These are phyloP conservation scores for Aspergillus cejpii DNA, from an alignment of 2,329 filamentous ascomycete species.

Conservation along the genomic window DNA sequence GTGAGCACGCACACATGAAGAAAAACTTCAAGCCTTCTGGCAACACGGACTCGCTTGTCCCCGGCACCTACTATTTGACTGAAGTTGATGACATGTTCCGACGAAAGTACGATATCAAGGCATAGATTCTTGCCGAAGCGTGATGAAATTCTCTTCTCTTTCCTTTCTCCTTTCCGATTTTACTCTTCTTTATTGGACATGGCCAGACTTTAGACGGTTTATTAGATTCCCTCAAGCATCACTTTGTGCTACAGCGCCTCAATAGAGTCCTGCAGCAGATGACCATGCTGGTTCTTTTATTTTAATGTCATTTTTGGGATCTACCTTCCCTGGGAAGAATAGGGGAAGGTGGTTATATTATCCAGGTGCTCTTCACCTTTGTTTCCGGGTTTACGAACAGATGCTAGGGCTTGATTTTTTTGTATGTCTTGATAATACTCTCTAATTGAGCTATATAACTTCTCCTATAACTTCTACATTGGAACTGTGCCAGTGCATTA, in stretches of 20 bases:
- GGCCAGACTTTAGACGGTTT: slow-evolving; percentile 28
- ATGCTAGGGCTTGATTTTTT: slow-evolving; percentile 2
- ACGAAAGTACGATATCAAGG: slow-evolving; percentile 69
- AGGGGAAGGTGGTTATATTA: slow-evolving; percentile 1
- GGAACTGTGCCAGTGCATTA: no score
- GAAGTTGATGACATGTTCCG: slow-evolving; percentile 82
- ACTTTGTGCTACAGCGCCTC: slow-evolving; percentile 17
- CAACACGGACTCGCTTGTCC: slow-evolving; percentile 57
- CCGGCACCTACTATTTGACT: slow-evolving; percentile 70
- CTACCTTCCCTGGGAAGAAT: slow-evolving; percentile 3
- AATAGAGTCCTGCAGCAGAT: slow-evolving; percentile 19
- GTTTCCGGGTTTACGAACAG: slow-evolving; percentile 10
- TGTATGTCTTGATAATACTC: slow-evolving; percentile 13
- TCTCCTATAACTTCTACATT: neutral
- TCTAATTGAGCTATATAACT: slow-evolving; percentile 8
- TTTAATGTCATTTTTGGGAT: slow-evolving; percentile 1
- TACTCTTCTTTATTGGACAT: slow-evolving; percentile 22
- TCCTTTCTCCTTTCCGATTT: slow-evolving; percentile 11
- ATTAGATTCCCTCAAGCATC: slow-evolving; percentile 33
- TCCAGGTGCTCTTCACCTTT: slow-evolving; percentile 6
- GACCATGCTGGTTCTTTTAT: slow-evolving; percentile 5
- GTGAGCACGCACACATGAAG: slow-evolving; percentile 75
- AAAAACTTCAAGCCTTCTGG: slow-evolving; percentile 69
- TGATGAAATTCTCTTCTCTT: slow-evolving; percentile 14
- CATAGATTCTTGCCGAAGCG: slow-evolving; percentile 41